Conservation (phyloP, 2,329 filamentous ascomycete species). For the Tetracladium maxilliforme region DNA sequence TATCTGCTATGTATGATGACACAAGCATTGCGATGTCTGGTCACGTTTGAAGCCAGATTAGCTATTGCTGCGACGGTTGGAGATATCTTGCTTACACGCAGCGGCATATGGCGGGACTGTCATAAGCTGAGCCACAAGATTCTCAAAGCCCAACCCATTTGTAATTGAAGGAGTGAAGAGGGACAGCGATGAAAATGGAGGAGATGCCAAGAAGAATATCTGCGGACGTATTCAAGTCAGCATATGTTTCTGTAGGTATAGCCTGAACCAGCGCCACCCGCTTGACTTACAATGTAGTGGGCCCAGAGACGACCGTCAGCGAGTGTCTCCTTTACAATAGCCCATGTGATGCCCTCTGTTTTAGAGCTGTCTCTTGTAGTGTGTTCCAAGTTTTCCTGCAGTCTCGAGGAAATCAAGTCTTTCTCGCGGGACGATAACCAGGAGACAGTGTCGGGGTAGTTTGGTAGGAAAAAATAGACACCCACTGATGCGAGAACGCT, state of each 20-base stretch:
- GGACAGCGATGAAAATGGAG: slow-evolving; percentile 42
- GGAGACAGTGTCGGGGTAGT: slow-evolving; percentile 29
- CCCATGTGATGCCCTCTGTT: slow-evolving; percentile 29
- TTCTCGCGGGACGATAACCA: slow-evolving; percentile 29
- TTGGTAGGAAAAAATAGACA: slow-evolving; percentile 29
- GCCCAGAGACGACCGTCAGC: slow-evolving; percentile 34
- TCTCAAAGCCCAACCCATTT: slow-evolving; percentile 35
- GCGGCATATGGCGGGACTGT: slow-evolving; percentile 51
- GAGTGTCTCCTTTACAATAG: slow-evolving; percentile 27
- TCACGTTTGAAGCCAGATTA: too few species aligned
- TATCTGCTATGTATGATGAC: too few species aligned
- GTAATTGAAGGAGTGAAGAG: slow-evolving; percentile 52
- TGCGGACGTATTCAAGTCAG: slow-evolving; percentile 7
- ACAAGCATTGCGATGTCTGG: too few species aligned
- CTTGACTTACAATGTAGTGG: slow-evolving; percentile 28
- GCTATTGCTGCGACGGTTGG: too few species aligned
- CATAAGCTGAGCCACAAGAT: slow-evolving; percentile 47
- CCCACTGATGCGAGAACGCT: slow-evolving; percentile 19
- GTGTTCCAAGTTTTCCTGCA: slow-evolving; percentile 25
- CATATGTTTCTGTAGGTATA: neutral
- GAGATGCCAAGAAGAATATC: slow-evolving; percentile 34
- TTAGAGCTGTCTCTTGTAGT: slow-evolving; percentile 21
- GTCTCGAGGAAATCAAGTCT: slow-evolving; percentile 20
- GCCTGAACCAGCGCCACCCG: neutral
- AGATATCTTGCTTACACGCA: slow-evolving; percentile 23